Base-by-base conservation (phyloP, 148 eudicot genomes). In the Vaccinium vitisidaea region DNA sequence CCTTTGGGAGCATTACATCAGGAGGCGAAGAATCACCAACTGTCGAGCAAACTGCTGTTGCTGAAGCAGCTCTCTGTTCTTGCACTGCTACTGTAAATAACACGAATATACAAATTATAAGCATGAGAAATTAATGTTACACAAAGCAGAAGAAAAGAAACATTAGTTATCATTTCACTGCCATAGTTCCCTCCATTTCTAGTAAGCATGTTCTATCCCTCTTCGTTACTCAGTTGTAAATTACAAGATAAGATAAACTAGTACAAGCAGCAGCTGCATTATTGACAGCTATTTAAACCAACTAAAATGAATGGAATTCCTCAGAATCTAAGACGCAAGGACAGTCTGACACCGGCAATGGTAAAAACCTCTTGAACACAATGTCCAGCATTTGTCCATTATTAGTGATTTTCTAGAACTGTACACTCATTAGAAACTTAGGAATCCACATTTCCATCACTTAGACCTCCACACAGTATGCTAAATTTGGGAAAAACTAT, bases 1-100 rank as follows among this genome's bases (percentile, higher is more conserved):
- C 91, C 87, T 93, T 92, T 30, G 92, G 91, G 81, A 94, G 95
- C 63, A 91, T 79, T 69, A 90, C 70, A 39, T 91, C 92, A 14
- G 93, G 95, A 77, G 98, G 98, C 61, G 99, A 95, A n/a, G 94
- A 93, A 80, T 97, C 98, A 6, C 94, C 98, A 5, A 90, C 97
- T 4, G 91, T 91, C 2, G 99, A 96, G 84, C 95, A 90, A 70
- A 87, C 89, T n/a, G 87, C 90, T 50, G 94, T 88, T 39, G 89
- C 90, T 43, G 94, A 91, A 69, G 90, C 90, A 63, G 92, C 91
- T 86, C 88, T 87, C 85, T 91, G 99, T 86, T 93, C 99, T 90
- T 93, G 98, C 82, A 93, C 96, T 70, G 98, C 98, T 86, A 86
- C 98, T 95, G 79, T 52, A 82, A 65, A 77, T 46, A 58, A 79